Conservation (phyloP, 345 rosid species). For the Durio zibethinus region DNA sequence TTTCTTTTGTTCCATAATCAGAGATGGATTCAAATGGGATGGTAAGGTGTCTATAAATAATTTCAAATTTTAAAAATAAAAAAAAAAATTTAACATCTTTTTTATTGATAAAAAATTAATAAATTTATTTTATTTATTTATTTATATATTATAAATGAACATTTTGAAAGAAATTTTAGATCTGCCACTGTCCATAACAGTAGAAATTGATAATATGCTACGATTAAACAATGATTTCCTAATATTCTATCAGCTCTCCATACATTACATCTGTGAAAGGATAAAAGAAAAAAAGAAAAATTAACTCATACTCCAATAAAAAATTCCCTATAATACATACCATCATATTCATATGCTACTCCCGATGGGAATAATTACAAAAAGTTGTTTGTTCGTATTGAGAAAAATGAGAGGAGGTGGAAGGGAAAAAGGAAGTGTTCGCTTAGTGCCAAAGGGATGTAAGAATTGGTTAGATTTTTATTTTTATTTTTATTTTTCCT, state of each 20-base stretch:
- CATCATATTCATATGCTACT: background rate
- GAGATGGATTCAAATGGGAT: too few species aligned
- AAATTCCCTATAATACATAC: background rate
- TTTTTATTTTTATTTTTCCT: background rate
- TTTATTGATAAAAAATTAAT: too few species aligned
- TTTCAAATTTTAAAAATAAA: too few species aligned
- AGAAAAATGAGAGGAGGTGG: background rate
- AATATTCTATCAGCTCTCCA: background rate
- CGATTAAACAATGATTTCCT: background rate
- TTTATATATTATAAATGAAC: too few species aligned
- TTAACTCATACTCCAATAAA: background rate
- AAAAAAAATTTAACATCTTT: too few species aligned
- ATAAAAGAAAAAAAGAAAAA: background rate
- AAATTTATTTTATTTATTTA: too few species aligned
- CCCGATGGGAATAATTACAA: background rate
- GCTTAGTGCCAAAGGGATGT: background rate
- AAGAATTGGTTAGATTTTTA: background rate
- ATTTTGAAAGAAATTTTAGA: too few species aligned
- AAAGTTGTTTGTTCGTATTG: background rate
- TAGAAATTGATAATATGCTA: background rate
- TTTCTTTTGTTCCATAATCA: conserved; percentile 19
- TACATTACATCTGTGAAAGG: background rate
- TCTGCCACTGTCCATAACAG: background rate
- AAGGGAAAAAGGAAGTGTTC: background rate
- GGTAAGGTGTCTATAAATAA: too few species aligned